Conservation (phyloP, 2,329 filamentous ascomycete species). For the Epichloe scottii region DNA sequence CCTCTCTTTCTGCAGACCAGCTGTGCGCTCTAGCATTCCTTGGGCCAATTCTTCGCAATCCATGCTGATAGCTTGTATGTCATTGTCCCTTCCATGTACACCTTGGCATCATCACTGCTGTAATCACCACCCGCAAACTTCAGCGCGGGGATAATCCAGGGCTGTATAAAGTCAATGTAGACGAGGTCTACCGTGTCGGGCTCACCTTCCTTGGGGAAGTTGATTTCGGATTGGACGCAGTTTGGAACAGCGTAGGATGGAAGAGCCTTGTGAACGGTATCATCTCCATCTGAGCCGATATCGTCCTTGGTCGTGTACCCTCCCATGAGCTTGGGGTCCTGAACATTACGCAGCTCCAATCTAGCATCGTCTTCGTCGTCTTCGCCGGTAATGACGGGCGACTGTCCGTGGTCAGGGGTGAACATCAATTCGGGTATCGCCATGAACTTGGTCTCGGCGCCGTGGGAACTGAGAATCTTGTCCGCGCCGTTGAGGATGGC, state of each 20-base stretch:
- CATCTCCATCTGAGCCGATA: conserved; percentile 71
- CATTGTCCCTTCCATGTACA: conserved; percentile 41
- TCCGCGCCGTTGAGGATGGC: conserved; percentile 42
- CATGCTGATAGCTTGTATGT: conserved; percentile 43
- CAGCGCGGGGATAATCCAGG: conserved; percentile 66
- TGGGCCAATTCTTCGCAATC: conserved; percentile 47
- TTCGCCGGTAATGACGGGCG: conserved; percentile 2
- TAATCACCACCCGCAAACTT: conserved; percentile 45
- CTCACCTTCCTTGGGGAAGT: conserved; percentile 42
- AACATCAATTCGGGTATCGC: conserved; percentile 35
- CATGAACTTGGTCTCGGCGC: conserved; percentile 32
- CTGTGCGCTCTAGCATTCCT: conserved; percentile 24
- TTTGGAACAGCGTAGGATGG: conserved; percentile 71
- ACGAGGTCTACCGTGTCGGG: conserved; percentile 74
- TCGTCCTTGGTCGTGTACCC: conserved; percentile 91
- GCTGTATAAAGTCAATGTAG: conserved; percentile 83
- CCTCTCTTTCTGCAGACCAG: neutral
- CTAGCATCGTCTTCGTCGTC: conserved; percentile 12
- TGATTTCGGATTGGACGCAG: conserved; percentile 59
- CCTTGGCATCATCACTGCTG: conserved; percentile 31
- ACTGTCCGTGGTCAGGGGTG: conserved; percentile 3
- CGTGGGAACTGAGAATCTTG: conserved; percentile 29
- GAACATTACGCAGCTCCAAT: conserved; percentile 19
- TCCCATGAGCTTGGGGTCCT: conserved; percentile 27
- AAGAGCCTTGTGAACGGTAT: conserved; percentile 69